Base-by-base conservation (phyloP, 2,329 filamentous ascomycete genomes). In the Aspergillus uvarum region DNA sequence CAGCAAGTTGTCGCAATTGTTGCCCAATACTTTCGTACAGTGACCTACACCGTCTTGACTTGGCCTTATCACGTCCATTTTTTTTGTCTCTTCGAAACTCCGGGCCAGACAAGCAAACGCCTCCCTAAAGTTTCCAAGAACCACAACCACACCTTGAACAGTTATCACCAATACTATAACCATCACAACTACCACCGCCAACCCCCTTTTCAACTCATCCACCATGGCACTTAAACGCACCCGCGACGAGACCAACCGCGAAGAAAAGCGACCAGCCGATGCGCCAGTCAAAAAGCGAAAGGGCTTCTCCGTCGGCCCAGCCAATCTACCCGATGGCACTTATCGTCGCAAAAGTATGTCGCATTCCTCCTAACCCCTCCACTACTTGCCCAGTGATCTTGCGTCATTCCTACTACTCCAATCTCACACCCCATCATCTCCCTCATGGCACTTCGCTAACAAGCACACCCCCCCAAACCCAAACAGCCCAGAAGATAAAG, bases 241-340 rank as follows among this genome's bases (percentile, higher is more conserved):
- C n/a, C 79, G 76, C 31, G 83, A 86, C 55, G 76, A 32, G 26
- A 31, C 72, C 21, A 65, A 72, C 50, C 66, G 76, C 47, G 77
- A 74, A 7, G 72, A 76, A 16, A 86, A 85, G 71, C 86, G 84
- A 53, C 32, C 22, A 24, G 54, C 64, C 21, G 70, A 67, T 26
- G 70, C 75, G 42, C 59, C 66, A 22, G 80, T 65, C 48, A 83
- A 85, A 70, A 85, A 83, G 63, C 84, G 79, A 65, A 89, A 90
- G 67, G 92, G 91, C 54, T 97, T 98, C 79, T 85, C 85, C 47
- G 89, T 97, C 59, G 94, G 93, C 0, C 93, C 94, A 31, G 89
- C 89, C 42, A 96, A 97, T 74, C 82, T 98, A 26, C 94, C 94
- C 47, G 93, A 97, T 74, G 93, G 94, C 58, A 89, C 89, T 22